Conservation (phyloP, 768 basidiomycete genomes). For the Mrakia blollopis region DNA sequence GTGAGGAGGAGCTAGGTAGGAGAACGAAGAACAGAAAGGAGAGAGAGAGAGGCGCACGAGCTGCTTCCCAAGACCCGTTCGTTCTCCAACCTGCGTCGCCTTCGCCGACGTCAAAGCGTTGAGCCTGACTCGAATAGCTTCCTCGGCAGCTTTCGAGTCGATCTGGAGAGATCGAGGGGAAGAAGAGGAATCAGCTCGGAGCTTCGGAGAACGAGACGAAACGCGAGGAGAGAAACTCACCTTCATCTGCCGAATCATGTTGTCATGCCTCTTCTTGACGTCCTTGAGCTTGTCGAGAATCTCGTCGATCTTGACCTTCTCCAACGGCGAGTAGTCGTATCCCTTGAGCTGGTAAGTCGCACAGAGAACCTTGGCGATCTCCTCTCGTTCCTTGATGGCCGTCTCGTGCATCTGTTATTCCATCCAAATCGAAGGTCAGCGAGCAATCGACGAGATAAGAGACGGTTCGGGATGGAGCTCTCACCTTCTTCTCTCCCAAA, state of each 20-base stretch:
- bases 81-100: constrained; percentile 42
- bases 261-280: constrained; percentile 58
- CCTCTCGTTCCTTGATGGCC: constrained; percentile 66
- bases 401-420: constrained; percentile 49
- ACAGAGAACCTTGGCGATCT: constrained; percentile 64
- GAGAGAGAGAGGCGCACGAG: constrained; percentile 39
- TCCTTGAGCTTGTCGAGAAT: constrained; percentile 65
- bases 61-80: constrained; percentile 36
- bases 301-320: constrained; percentile 64
- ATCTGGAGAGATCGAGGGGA: constrained; percentile 36
- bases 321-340: constrained; percentile 64
- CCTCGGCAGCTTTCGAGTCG: constrained; percentile 41
- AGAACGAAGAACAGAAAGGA: neutral
- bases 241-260: constrained; percentile 57
- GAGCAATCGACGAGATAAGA: neutral
- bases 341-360: constrained; percentile 67
- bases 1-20: neutral
- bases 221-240: constrained; percentile 46
- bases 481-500: constrained; percentile 20
- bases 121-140: constrained; percentile 58
- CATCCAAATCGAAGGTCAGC: neutral
- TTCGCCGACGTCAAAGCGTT: constrained; percentile 51
- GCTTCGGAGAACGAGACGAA: neutral
- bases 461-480: neutral
- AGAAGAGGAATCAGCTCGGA: too few species aligned